A percentile compares a stretch with the other conserved stretches of the same genome.
phyloP scores from a whole-genome alignment of 768 basidiomycete species.

The Trametes meyenii region DNA sequence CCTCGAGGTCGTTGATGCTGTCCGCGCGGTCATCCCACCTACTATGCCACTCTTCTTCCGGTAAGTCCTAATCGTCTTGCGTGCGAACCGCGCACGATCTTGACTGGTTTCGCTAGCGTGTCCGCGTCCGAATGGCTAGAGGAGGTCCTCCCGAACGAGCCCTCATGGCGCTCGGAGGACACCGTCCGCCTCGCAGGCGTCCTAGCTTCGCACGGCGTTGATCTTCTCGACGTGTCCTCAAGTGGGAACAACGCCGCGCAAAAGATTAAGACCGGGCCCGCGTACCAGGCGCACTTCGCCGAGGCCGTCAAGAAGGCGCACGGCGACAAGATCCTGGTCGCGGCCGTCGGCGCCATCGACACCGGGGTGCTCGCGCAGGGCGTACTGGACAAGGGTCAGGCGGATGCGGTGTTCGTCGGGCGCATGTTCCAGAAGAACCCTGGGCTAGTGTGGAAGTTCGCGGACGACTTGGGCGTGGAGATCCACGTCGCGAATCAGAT shows the following conservation, averaged over 20 bases:
- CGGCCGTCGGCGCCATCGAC: slow-evolving; percentile 59
- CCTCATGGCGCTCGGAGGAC: slow-evolving; percentile 71
- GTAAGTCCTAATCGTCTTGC: slow-evolving; percentile 35
- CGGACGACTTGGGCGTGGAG: slow-evolving; percentile 55
- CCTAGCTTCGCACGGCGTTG: slow-evolving; percentile 66
- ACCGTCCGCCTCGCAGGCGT: slow-evolving; percentile 62
- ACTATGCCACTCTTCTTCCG: slow-evolving; percentile 74
- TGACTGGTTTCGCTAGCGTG: slow-evolving; percentile 40
- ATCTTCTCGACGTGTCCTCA: slow-evolving; percentile 72
- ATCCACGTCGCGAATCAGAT: slow-evolving; percentile 54
- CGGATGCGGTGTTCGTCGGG: slow-evolving; percentile 49
- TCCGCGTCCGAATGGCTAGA: slow-evolving; percentile 78
- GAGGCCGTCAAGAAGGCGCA: slow-evolving; percentile 46
- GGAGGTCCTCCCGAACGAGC: slow-evolving; percentile 55
- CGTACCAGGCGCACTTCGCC: slow-evolving; percentile 26
- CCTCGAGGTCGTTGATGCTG: slow-evolving; percentile 36
- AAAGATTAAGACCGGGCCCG: slow-evolving; percentile 40
- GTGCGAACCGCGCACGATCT: background rate
- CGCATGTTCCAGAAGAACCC: slow-evolving; percentile 59
- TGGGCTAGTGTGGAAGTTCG: slow-evolving; percentile 47
- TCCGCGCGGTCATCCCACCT: slow-evolving; percentile 59
- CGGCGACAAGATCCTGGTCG: slow-evolving; percentile 48
- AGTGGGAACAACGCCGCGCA: slow-evolving; percentile 59
- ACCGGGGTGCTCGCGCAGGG: slow-evolving; percentile 56
- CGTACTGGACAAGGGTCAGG: slow-evolving; percentile 56